Evolutionary conservation across 306 rosid genomes (phyloP).

Genomic region (Nissolia schottii): DNA sequence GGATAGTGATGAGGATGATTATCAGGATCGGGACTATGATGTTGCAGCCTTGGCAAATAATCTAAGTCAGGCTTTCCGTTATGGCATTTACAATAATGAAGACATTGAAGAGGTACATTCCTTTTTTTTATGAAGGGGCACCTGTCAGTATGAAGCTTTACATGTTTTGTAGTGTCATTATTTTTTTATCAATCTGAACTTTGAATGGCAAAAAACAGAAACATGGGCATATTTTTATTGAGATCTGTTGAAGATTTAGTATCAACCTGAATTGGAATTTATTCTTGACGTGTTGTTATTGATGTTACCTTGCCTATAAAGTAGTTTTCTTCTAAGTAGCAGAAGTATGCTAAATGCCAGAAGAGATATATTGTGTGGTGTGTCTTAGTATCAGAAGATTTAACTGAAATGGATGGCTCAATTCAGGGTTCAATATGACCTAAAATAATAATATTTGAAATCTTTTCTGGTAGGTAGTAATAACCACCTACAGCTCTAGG

Average conservation of each 20-base stretch:
- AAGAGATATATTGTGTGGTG: not conserved
- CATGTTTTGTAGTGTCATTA: conserved; percentile 6
- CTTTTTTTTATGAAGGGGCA: not conserved
- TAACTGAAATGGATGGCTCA: not conserved
- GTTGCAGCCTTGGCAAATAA: conserved; percentile 97
- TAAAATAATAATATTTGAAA: not conserved
- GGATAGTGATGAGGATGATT: conserved; percentile 97
- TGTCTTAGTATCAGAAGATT: not conserved
- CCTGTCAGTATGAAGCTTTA: not conserved
- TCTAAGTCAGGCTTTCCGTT: conserved; percentile 93
- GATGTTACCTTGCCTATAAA: not conserved
- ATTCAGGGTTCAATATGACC: not conserved
- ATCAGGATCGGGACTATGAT: conserved; percentile 93
- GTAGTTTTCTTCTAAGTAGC: conserved; percentile 5
- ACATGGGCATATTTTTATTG: not conserved
- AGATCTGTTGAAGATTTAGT: not conserved
- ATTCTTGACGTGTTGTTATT: not conserved
- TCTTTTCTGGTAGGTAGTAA: conserved; percentile 1
- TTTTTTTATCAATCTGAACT: too few species aligned
- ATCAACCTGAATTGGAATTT: not conserved
- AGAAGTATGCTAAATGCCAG: not conserved
- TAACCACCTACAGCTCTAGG: not conserved
- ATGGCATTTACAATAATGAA: conserved; percentile 82
- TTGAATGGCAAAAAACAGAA: not conserved
- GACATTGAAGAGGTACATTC: conserved; percentile 78